phyloP scores from a whole-genome alignment of 2,329 filamentous ascomycete genomes.

The Ascochyta lentis region DNA sequence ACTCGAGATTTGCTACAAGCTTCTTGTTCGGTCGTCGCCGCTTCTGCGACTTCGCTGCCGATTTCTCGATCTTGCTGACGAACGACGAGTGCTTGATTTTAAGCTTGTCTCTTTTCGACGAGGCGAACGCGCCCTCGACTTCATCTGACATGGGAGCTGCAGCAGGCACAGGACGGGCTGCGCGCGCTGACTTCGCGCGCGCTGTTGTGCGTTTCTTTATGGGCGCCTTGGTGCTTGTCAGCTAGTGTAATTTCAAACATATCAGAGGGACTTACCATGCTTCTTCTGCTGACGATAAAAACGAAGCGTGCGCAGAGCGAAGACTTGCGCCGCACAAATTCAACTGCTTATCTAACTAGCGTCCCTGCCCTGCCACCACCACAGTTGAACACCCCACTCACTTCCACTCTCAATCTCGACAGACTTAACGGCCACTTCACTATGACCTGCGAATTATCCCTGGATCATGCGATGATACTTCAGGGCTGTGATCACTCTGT shows the following conservation, averaged over 20 bases:
- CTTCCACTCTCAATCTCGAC: no score
- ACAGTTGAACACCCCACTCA: no score
- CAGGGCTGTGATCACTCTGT: no score
- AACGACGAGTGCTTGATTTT: constrained; percentile 82
- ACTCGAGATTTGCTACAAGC: constrained; percentile 75
- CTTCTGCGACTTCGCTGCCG: constrained; percentile 62
- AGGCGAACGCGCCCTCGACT: constrained; percentile 62
- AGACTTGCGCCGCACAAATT: constrained; percentile 1
- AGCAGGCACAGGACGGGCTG: constrained; percentile 29
- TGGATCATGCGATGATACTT: no score
- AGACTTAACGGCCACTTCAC: no score
- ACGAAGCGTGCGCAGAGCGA: neutral
- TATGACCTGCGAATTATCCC: no score
- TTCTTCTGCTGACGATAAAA: neutral
- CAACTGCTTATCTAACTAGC: constrained; percentile 16
- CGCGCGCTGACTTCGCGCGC: constrained; percentile 43
- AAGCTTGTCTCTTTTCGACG: constrained; percentile 83
- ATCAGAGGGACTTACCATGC: neutral
- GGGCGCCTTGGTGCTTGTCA: constrained; percentile 34
- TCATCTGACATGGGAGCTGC: constrained; percentile 42
- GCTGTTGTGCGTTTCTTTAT: constrained; percentile 47
- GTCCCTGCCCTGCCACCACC: neutral
- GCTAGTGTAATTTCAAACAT: neutral
- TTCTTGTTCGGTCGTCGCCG: constrained; percentile 76
- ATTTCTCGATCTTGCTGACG: constrained; percentile 75